Conservation (phyloP, 345 rosid genomes). For the Gossypioides kirkii region DNA sequence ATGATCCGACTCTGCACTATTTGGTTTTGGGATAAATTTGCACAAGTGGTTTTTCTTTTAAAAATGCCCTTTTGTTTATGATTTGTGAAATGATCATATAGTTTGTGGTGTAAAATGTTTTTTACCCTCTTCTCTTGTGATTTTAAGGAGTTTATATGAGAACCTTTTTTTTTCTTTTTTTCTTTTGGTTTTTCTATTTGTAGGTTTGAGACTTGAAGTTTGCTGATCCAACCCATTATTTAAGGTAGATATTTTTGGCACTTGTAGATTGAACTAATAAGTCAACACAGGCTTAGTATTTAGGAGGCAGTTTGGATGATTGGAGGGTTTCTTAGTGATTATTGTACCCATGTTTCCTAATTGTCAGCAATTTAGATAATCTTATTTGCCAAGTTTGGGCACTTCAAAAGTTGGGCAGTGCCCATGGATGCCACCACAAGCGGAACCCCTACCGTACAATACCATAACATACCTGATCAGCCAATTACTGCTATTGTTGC, state of each 20-base stretch:
- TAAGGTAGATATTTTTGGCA: conserved; percentile 29
- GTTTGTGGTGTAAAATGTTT: conserved; percentile 6
- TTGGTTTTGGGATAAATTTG: conserved; percentile 5
- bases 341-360: conserved; percentile 15
- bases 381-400: conserved; percentile 34
- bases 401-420: conserved; percentile 63
- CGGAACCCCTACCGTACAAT: conserved; percentile 64
- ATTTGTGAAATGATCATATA: conserved; percentile 11
- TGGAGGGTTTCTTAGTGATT: conserved; percentile 18
- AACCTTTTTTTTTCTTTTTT: conserved; percentile 10
- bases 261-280: conserved; percentile 9
- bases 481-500: conserved; percentile 50
- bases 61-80: neutral
- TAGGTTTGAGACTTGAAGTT: conserved; percentile 49
- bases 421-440: conserved; percentile 91
- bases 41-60: neutral
- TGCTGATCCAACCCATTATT: conserved; percentile 34
- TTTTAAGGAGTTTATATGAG: conserved; percentile 17
- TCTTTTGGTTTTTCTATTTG: conserved; percentile 24
- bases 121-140: neutral
- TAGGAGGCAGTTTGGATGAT: conserved; percentile 18
- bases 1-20: neutral
- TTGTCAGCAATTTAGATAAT: conserved; percentile 31
- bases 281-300: neutral
- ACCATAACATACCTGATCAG: conserved; percentile 69